phyloP scores from a whole-genome alignment of 1,139 yeast species.

The Taphrina wiesneri region DNA sequence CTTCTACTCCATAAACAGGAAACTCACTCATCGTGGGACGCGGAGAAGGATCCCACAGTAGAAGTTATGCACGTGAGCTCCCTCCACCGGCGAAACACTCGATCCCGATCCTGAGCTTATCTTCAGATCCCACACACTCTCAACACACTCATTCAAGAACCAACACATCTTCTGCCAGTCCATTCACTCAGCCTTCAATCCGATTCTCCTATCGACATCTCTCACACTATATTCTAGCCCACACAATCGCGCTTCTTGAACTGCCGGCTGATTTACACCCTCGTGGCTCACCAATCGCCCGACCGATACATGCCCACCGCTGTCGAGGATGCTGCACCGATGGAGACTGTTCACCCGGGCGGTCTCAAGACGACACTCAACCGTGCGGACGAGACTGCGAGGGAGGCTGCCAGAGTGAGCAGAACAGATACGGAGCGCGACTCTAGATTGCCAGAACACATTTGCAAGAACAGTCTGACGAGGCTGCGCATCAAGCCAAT shows the following conservation, averaged over 20 bases:
- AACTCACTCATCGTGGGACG: too few relatives aligned
- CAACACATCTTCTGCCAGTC: not conserved
- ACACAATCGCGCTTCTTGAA: not conserved
- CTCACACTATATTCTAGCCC: not conserved
- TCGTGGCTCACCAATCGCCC: not conserved
- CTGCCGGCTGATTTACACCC: not conserved
- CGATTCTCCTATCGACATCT: not conserved
- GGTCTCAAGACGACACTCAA: constrained; percentile 9
- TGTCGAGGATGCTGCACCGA: constrained; percentile 17
- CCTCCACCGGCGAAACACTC: not conserved
- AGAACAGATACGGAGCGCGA: not conserved
- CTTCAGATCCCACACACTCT: not conserved
- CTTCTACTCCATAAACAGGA: too few relatives aligned
- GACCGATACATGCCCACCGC: constrained; percentile 18
- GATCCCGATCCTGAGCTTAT: too few relatives aligned
- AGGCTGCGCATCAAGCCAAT: constrained; percentile 5
- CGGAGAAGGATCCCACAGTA: too few relatives aligned
- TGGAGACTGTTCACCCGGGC: constrained; percentile 1
- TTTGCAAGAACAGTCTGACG: constrained; percentile 7
- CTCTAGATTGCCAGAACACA: not conserved
- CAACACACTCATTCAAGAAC: not conserved
- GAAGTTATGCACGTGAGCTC: not conserved
- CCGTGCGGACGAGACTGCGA: constrained; percentile 4
- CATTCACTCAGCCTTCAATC: not conserved
- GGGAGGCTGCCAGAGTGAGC: not conserved